Conservation (phyloP, 1,284 basidiomycete species). For the Apiotrichum veenhuisii region DNA sequence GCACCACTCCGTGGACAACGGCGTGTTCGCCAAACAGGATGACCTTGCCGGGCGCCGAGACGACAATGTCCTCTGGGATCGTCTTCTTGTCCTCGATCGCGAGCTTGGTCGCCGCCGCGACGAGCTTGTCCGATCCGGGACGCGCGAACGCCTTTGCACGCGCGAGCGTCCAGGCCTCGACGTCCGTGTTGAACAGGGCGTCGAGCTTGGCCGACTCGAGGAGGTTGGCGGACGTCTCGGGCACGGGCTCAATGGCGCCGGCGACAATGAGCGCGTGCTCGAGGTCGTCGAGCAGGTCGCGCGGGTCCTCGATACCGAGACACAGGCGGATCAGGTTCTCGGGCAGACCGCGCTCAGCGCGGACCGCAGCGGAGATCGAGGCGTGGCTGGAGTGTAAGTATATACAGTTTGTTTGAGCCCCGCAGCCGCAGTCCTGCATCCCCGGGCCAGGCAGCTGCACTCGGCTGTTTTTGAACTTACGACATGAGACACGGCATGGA, state of each 20-base stretch:
- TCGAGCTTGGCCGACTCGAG: conserved; percentile 22
- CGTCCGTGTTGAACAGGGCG: conserved; percentile 37
- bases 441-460: too few species aligned
- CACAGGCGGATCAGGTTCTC: conserved; percentile 94
- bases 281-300: conserved; percentile 91
- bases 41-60: conserved; percentile 95
- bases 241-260: conserved; percentile 65
- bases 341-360: conserved; percentile 59
- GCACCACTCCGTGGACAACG: conserved; percentile 92
- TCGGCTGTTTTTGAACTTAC: conserved; percentile 66
- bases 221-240: conserved; percentile 25
- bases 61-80: conserved; percentile 58
- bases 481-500: conserved; percentile 99
- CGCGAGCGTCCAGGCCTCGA: conserved; percentile 41
- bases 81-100: conserved; percentile 25
- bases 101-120: conserved; percentile 34
- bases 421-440: too few species aligned
- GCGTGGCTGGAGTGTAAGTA: conserved; percentile 13
- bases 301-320: conserved; percentile 94
- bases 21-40: conserved; percentile 99
- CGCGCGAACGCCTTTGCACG: conserved; percentile 45
- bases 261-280: conserved; percentile 87
- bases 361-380: conserved; percentile 45
- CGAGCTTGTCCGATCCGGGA: conserved; percentile 29
- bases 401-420: background rate